A percentile compares a stretch with the other conserved stretches of the same genome.
phyloP scores from a whole-genome alignment of 306 rosid species.

The Sophora flavescens region DNA sequence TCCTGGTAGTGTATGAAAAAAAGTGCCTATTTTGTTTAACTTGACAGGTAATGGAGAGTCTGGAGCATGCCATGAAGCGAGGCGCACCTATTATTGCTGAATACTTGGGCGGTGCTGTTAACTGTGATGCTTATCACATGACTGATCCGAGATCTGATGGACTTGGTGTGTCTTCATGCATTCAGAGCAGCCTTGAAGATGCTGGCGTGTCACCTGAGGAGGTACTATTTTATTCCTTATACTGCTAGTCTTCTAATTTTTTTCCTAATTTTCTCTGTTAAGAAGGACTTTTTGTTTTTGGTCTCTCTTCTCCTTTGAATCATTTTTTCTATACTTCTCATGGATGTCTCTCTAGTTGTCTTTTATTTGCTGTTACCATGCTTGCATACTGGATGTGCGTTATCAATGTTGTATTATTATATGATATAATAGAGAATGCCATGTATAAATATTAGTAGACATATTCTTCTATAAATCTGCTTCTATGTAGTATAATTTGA shows the following conservation, averaged over 20 bases:
- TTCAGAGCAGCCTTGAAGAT: constrained; percentile 91
- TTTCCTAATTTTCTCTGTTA: background rate
- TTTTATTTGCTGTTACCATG: constrained; percentile 23
- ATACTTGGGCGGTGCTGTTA: constrained; percentile 82
- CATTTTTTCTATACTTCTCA: background rate
- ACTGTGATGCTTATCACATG: constrained; percentile 99
- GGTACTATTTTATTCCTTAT: constrained; percentile 54
- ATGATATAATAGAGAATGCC: background rate
- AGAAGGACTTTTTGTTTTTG: background rate
- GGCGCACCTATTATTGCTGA: constrained; percentile 96
- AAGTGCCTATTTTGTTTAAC: background rate
- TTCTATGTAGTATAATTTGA: constrained; percentile 1
- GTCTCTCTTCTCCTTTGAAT: constrained; percentile 5
- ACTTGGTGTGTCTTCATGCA: constrained; percentile 97
- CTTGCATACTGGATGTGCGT: background rate
- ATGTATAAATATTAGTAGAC: background rate
- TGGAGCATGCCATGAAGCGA: constrained; percentile 96
- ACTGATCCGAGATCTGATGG: constrained; percentile 99
- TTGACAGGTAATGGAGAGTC: constrained; percentile 91
- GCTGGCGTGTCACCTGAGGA: constrained; percentile 99
- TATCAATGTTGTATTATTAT: background rate
- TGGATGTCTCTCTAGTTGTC: background rate
- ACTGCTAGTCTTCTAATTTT: background rate
- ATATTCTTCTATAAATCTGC: background rate
- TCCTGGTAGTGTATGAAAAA: background rate